These are phyloP conservation scores for Arthrobotrys sinensis DNA, from an alignment of 2,329 filamentous ascomycete genomes.

Conservation along the genomic window DNA sequence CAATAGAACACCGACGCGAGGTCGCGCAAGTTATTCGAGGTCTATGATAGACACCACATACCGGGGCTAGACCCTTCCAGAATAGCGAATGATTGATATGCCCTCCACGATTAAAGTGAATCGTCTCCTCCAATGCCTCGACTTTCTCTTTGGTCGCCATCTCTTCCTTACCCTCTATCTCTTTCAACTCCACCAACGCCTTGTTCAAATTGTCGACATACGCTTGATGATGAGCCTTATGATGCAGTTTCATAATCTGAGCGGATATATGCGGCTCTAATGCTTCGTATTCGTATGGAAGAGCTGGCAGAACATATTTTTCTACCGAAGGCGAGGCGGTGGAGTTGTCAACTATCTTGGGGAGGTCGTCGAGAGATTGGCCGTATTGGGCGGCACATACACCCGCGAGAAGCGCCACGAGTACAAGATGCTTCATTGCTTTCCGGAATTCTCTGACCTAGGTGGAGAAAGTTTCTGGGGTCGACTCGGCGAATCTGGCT, in stretches of 20 bases:
- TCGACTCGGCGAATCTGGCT: too few species aligned
- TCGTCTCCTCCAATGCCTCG: constrained; percentile 29
- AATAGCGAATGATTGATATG: constrained; percentile 95
- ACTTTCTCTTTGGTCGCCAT: constrained; percentile 15
- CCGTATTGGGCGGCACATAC: constrained; percentile 32
- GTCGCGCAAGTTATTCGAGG: background rate
- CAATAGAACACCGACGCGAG: background rate
- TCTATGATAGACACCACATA: constrained; percentile 67
- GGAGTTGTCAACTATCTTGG: constrained; percentile 42
- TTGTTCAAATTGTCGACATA: constrained; percentile 83
- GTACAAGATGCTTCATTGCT: constrained; percentile 19
- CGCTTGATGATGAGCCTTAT: constrained; percentile 83
- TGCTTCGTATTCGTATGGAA: constrained; percentile 67
- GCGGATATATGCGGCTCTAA: constrained; percentile 81
- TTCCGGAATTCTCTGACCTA: background rate
- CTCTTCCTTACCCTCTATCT: background rate
- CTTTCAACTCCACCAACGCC: constrained; percentile 71
- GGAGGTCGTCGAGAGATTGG: constrained; percentile 51
- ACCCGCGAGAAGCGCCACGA: constrained; percentile 11
- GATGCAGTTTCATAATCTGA: constrained; percentile 86
- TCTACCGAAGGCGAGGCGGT: constrained; percentile 2
- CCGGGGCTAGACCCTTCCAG: constrained; percentile 86
- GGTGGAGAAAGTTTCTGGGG: background rate
- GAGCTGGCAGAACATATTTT: constrained; percentile 44
- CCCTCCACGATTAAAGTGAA: constrained; percentile 86